phyloP scores from a whole-genome alignment of 2,329 filamentous ascomycete genomes.

The Pyrenochaeta sp. region DNA sequence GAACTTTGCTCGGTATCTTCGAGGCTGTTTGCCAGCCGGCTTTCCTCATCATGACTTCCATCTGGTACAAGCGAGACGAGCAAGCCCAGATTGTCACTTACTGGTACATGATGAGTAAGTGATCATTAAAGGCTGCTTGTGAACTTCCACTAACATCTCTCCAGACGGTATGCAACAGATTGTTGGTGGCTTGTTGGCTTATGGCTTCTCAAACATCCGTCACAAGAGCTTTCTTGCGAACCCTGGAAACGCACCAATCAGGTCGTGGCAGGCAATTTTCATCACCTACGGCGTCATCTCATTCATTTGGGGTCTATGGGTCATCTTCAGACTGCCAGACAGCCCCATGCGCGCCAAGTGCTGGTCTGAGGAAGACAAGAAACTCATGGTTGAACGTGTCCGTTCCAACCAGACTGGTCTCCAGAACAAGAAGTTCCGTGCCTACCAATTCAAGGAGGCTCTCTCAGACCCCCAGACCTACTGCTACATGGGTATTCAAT shows the following conservation, averaged over 20 bases:
- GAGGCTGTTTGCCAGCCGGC: constrained; percentile 74
- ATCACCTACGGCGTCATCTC: constrained; percentile 71
- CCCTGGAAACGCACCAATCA: constrained; percentile 57
- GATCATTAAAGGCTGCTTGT: neutral
- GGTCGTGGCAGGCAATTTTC: constrained; percentile 75
- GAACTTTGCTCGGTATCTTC: constrained; percentile 74
- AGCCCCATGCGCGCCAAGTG: constrained; percentile 76
- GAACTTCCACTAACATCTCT: constrained; percentile 3
- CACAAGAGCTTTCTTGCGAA: constrained; percentile 20
- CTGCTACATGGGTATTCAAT: constrained; percentile 66
- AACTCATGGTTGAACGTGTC: constrained; percentile 60
- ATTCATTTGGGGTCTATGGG: constrained; percentile 71
- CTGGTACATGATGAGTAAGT: constrained; percentile 74
- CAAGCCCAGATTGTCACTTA: constrained; percentile 73
- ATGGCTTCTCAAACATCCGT: constrained; percentile 47
- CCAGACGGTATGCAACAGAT: constrained; percentile 72
- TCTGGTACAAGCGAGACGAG: constrained; percentile 77
- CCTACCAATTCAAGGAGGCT: constrained; percentile 65
- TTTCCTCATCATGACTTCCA: constrained; percentile 72
- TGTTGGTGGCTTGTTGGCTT: constrained; percentile 73
- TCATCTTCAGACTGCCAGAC: constrained; percentile 56
- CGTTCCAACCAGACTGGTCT: constrained; percentile 57
- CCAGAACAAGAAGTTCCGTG: constrained; percentile 59
- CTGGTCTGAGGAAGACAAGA: constrained; percentile 72
- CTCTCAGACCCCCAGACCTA: constrained; percentile 70